A percentile compares a stretch with the other conserved stretches of the same genome.
Conservation (phyloP, 179 eudicot species). For the Gypsophila paniculata region DNA sequence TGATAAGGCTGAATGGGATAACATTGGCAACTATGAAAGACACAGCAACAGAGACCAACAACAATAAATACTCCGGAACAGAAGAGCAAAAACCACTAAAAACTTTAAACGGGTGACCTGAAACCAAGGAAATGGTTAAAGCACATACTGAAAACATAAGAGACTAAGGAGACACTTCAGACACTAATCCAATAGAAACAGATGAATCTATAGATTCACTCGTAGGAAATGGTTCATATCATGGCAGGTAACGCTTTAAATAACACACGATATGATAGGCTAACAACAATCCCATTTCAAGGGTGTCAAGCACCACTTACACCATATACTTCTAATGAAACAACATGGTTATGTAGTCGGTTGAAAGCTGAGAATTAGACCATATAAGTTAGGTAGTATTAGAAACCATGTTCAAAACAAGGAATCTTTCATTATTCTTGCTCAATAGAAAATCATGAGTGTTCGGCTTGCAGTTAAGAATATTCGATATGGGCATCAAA, state of each 20-base stretch:
- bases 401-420: not conserved
- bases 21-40: not conserved
- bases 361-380: not conserved
- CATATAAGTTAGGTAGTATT: not conserved
- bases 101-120: not conserved
- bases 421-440: no score
- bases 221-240: not conserved
- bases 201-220: not conserved
- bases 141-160: not conserved
- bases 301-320: not conserved
- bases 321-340: not conserved
- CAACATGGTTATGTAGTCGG: not conserved
- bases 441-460: constrained; percentile 3
- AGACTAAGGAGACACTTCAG: not conserved
- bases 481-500: not conserved
- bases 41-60: not conserved
- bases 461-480: not conserved
- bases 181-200: not conserved
- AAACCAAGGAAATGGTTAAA: not conserved
- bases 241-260: not conserved
- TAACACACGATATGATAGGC: not conserved
- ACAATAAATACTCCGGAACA: not conserved
- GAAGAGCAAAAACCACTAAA: not conserved
- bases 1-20: no score
- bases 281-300: not conserved